Evolutionary conservation across 768 basidiomycete genomes (phyloP).

Genomic region (Tulasnella sp.): DNA sequence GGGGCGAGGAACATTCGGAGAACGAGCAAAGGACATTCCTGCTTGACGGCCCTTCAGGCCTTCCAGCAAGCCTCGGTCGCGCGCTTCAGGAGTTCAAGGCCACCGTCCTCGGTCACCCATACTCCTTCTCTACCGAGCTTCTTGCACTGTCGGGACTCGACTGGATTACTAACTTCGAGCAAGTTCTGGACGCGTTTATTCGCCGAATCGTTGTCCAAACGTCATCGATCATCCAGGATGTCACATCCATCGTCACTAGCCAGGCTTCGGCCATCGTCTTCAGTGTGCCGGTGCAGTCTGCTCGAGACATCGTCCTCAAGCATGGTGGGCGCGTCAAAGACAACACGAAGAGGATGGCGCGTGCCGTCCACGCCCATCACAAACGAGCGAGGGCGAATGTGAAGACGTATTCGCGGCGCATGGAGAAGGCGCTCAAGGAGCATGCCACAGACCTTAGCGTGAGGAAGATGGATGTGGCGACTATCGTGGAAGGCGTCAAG

Average conservation of each 20-base stretch:
- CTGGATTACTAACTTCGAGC: constrained; percentile 4
- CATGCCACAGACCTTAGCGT: not conserved
- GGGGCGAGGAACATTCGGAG: not conserved
- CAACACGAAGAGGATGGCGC: not conserved
- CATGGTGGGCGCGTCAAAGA: not conserved
- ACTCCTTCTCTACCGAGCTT: constrained; percentile 4
- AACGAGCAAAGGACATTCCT: not conserved
- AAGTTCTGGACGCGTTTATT: constrained; percentile 1
- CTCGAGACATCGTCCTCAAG: not conserved
- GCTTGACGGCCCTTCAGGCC: constrained; percentile 1
- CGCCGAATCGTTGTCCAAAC: not conserved
- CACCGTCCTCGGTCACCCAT: not conserved
- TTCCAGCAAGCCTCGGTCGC: not conserved
- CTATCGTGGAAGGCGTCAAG: not conserved
- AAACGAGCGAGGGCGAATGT: not conserved
- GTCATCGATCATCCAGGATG: not conserved
- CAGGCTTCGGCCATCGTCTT: not conserved
- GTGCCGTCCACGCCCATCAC: not conserved
- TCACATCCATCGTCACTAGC: not conserved
- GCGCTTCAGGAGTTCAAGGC: constrained; percentile 1
- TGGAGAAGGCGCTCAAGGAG: not conserved
- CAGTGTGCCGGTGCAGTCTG: not conserved
- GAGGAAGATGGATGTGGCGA: not conserved
- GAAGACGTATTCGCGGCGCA: not conserved
- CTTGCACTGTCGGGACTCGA: not conserved